Evolutionary conservation across 495 filamentous ascomycete genomes (phyloP).

Genomic region (Penicillium paxilli): DNA sequence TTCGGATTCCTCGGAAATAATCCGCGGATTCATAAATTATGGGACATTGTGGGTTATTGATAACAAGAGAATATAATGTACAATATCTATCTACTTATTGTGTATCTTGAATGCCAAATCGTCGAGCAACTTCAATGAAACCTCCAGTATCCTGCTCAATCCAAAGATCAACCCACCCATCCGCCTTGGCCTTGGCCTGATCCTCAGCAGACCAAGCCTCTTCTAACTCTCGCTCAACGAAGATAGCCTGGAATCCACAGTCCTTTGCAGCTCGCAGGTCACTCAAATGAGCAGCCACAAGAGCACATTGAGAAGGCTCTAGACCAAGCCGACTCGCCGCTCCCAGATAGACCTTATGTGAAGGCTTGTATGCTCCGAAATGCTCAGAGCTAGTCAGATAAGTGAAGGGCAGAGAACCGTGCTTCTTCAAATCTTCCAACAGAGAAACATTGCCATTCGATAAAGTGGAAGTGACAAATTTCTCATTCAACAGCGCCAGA

Average conservation of each 20-base stretch:
- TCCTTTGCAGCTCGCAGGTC: constrained; percentile 67
- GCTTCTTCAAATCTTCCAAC: constrained; percentile 59
- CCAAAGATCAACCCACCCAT: constrained; percentile 55
- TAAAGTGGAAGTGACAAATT: constrained; percentile 62
- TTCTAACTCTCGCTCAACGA: constrained; percentile 68
- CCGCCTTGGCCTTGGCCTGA: constrained; percentile 50
- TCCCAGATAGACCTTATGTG: constrained; percentile 64
- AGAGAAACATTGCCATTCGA: constrained; percentile 73
- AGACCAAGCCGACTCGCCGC: constrained; percentile 60
- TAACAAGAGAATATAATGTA: no score
- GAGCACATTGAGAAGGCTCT: constrained; percentile 60
- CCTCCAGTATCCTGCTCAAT: constrained; percentile 25
- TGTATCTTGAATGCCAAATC: constrained; percentile 25
- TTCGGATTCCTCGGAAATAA: no score
- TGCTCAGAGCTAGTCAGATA: constrained; percentile 64
- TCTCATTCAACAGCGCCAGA: constrained; percentile 52
- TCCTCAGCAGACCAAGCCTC: constrained; percentile 58
- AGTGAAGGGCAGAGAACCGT: constrained; percentile 61
- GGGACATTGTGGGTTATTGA: neutral
- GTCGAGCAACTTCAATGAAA: constrained; percentile 35
- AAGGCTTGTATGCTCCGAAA: constrained; percentile 79
- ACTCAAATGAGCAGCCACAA: constrained; percentile 76
- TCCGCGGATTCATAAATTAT: neutral
- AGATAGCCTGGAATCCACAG: constrained; percentile 67
- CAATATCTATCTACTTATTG: neutral